A percentile compares a stretch with the other conserved stretches of the same genome.
Conservation (phyloP, 2,329 filamentous ascomycete genomes). For the Periconia sp. region DNA sequence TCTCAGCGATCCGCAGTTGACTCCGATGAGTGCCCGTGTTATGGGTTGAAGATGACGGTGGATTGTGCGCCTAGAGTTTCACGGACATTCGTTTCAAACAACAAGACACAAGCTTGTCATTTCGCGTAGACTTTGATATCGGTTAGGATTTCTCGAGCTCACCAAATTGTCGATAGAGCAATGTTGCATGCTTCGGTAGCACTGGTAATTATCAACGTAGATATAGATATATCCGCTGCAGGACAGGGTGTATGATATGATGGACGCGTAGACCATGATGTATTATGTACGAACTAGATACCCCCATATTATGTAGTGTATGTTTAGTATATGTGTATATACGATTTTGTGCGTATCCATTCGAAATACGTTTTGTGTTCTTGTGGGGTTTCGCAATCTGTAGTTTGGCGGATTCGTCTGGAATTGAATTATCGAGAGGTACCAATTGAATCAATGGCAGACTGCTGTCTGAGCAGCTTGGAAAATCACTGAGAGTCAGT, state of each 20-base stretch:
- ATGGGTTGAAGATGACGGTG: slow-evolving; percentile 5
- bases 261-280: slow-evolving; percentile 1
- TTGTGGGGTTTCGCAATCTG: background rate
- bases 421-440: too few relatives aligned
- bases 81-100: background rate
- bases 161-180: slow-evolving; percentile 3
- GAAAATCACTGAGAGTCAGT: too few relatives aligned
- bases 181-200: slow-evolving; percentile 5
- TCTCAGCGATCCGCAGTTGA: slow-evolving; percentile 30
- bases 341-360: background rate
- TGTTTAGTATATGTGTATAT: slow-evolving; percentile 1
- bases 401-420: too few relatives aligned
- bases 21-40: slow-evolving; percentile 41
- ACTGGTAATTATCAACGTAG: background rate
- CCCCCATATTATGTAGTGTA: slow-evolving; percentile 3
- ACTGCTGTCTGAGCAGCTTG: too few relatives aligned
- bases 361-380: slow-evolving; percentile 1
- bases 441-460: too few relatives aligned
- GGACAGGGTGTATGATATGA: background rate
- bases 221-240: background rate
- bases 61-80: background rate
- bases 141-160: too few relatives aligned
- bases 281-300: slow-evolving; percentile 9
- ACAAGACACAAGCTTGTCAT: background rate
- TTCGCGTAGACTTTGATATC: too few relatives aligned